Evolutionary conservation across 2,329 filamentous ascomycete genomes (phyloP), one percentile per base, ranked within the genome.

Genomic region (Xylaria sp.): DNA sequence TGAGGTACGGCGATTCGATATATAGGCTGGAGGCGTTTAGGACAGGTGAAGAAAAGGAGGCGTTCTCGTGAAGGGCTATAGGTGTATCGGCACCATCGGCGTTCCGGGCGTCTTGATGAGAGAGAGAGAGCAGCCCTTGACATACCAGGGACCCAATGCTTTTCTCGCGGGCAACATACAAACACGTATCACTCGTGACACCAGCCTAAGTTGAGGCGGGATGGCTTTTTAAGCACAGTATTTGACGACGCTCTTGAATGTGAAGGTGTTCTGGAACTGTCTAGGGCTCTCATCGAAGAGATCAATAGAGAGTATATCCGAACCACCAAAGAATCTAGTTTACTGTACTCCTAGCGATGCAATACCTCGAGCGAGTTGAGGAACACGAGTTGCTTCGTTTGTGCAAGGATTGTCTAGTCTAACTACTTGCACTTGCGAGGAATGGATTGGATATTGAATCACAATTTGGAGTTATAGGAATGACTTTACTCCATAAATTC

Each of bases 341-440:
- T 56, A 62, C 53, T 56, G 39, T 64, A 58, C 50, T 61, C 32
- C n/a, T 51, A 61, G 48, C 45, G 45, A 70, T 64, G 45, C 55
- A 56, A 70, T 65, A 65, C 61, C 54, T 65, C 58, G 24, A 53
- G 34, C 34, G 47, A 64, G 53, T 51, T 32, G 36, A n/a, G n/a
- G 56, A 57, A n/a, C 7, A 21, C 21, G 30, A 36, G 24, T 51
- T 65, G 17, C 27, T 34, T 47, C n/a, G 30, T 54, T 32, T 24
- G 27, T 32, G 51, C 12, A 34, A 54, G 51, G 51, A 12, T 55
- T 19, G 30, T 55, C 30, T 55, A 19, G 9, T 19, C 51, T 34
- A 9, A 30, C 32, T 55, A 39, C 53, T n/a, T 39, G 19, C 30
- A 39, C 32, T 34, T 36, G 30, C 30, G 7, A 30, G 27, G 36